A percentile compares a stretch with the other conserved stretches of the same genome.
Evolutionary conservation across 768 basidiomycete species (phyloP).

Genomic region (Cubamyces sp.): DNA sequence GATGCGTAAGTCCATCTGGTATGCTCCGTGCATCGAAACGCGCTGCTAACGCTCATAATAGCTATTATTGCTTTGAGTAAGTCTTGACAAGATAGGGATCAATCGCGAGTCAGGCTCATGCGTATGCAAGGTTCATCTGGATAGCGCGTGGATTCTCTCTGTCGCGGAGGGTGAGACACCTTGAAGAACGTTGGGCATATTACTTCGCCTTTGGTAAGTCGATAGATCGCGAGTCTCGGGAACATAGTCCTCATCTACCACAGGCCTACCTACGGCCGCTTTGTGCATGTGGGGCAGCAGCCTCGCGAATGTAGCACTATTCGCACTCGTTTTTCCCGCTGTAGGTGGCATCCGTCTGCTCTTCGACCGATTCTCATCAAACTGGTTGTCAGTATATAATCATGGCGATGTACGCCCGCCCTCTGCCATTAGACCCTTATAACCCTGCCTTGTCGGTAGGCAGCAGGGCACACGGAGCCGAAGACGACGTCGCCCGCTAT

Average conservation of each 20-base stretch:
- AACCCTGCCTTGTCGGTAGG: conserved; percentile 48
- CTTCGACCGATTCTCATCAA: conserved; percentile 1
- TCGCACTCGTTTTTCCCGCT: conserved; percentile 80
- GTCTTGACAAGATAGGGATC: conserved; percentile 18
- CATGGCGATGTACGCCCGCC: conserved; percentile 79
- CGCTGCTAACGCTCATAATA: conserved; percentile 34
- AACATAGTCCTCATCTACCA: not conserved
- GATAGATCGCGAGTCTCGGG: not conserved
- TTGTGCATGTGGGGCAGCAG: conserved; percentile 75
- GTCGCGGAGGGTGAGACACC: conserved; percentile 65
- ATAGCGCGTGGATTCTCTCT: conserved; percentile 73
- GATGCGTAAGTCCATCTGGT: conserved; percentile 66
- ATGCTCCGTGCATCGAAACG: not conserved
- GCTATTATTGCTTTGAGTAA: conserved; percentile 92
- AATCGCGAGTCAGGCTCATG: too few relatives aligned
- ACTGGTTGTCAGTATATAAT: conserved; percentile 70
- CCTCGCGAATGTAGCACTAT: conserved; percentile 80
- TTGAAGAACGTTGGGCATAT: conserved; percentile 92
- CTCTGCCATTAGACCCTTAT: conserved; percentile 77
- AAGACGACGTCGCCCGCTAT: conserved; percentile 52
- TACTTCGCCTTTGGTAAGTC: conserved; percentile 77
- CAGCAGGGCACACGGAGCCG: conserved; percentile 18
- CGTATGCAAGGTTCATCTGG: conserved; percentile 67
- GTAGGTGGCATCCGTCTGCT: conserved; percentile 46
- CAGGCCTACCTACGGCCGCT: conserved; percentile 72